Percentiles rank a stretch among this genome's conserved stretches.
Conservation (phyloP, 768 basidiomycete species). For the Lactarius quietus region DNA sequence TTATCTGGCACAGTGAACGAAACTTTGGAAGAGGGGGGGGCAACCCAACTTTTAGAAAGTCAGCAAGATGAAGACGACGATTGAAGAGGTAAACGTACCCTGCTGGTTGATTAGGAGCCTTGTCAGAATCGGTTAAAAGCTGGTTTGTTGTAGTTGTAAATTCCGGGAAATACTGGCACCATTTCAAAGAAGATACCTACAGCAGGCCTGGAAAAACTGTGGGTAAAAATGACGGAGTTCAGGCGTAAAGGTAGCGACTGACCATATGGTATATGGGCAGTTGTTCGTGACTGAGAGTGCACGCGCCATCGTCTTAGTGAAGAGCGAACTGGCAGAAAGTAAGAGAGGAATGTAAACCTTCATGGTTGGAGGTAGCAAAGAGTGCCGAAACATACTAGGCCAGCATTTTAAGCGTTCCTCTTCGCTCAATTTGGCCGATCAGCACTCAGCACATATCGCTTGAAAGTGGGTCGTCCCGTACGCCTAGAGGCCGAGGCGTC, state of each 20-base stretch:
- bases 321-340: background rate
- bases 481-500: too few relatives aligned
- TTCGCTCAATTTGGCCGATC: too few relatives aligned
- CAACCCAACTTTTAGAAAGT: constrained; percentile 30
- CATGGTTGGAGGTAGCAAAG: too few relatives aligned
- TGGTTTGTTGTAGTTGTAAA: constrained; percentile 9
- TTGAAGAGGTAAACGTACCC: constrained; percentile 23
- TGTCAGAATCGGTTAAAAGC: constrained; percentile 37
- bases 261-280: constrained; percentile 44
- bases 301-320: constrained; percentile 17
- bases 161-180: background rate
- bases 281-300: constrained; percentile 42
- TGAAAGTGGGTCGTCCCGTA: too few relatives aligned
- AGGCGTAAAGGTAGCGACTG: constrained; percentile 13
- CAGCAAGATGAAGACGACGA: background rate
- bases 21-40: constrained; percentile 29
- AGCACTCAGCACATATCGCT: too few relatives aligned
- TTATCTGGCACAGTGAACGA: too few relatives aligned
- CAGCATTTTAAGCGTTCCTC: background rate
- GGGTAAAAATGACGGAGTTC: too few relatives aligned
- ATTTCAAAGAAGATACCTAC: background rate
- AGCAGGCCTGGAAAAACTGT: too few relatives aligned
- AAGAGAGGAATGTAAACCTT: background rate
- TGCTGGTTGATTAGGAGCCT: constrained; percentile 32
- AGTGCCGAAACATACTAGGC: background rate